Conservation (phyloP, 805 yeast species). For the Nadsonia fulvescens region DNA sequence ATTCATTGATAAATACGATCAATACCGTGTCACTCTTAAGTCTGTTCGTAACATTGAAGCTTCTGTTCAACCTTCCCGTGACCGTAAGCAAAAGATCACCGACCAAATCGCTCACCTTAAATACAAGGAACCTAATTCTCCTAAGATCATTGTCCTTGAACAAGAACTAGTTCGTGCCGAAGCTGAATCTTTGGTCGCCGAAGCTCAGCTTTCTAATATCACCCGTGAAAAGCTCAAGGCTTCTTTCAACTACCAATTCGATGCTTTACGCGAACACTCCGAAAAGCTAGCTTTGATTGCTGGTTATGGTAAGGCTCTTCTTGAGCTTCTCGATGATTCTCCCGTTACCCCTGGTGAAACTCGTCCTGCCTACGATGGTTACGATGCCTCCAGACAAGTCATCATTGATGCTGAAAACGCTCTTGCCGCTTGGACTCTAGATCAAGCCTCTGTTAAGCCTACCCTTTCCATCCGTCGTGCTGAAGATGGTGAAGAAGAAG, state of each 20-base stretch:
- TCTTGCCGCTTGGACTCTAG: slow-evolving; percentile 90
- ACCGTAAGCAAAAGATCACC: slow-evolving; percentile 92
- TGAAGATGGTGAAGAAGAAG: slow-evolving; percentile 42
- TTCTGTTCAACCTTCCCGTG: slow-evolving; percentile 95
- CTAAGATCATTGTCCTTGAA: slow-evolving; percentile 87
- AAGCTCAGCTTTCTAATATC: slow-evolving; percentile 94
- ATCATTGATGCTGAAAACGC: slow-evolving; percentile 94
- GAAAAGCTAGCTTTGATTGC: slow-evolving; percentile 95
- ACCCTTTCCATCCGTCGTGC: slow-evolving; percentile 71
- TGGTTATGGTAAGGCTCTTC: slow-evolving; percentile 93
- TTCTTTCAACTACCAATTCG: slow-evolving; percentile 92
- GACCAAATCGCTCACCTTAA: slow-evolving; percentile 95
- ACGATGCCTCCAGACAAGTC: slow-evolving; percentile 94
- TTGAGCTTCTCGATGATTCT: slow-evolving; percentile 88
- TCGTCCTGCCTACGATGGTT: slow-evolving; percentile 95
- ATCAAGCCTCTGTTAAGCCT: slow-evolving; percentile 88
- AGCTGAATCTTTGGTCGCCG: slow-evolving; percentile 97
- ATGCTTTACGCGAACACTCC: slow-evolving; percentile 82
- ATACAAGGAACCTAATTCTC: slow-evolving; percentile 96
- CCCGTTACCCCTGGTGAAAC: slow-evolving; percentile 99
- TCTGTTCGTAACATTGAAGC: slow-evolving; percentile 92
- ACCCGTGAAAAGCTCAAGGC: slow-evolving; percentile 97
- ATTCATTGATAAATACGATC: slow-evolving; percentile 95
- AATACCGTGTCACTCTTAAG: slow-evolving; percentile 90
- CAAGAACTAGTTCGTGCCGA: slow-evolving; percentile 98